Evolutionary conservation across 495 filamentous ascomycete genomes (phyloP), one percentile per base, ranked within the genome.

Genomic region (Tuber umbilicatum): DNA sequence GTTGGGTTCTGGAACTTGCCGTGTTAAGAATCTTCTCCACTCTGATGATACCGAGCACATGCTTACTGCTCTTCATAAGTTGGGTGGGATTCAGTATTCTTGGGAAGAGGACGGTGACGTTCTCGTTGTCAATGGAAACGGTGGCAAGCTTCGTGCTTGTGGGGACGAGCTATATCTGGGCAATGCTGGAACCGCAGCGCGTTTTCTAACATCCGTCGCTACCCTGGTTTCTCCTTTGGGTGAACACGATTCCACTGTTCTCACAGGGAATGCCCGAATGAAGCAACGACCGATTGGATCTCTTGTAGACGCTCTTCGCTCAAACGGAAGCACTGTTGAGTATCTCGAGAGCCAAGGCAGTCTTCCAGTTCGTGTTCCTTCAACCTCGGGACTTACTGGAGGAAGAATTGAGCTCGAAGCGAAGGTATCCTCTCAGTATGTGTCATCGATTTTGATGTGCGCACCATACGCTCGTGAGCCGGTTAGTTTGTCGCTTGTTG

Each of bases 21-120:
- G 93, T 38, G 90, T 99, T 80, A 92, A 88, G 82, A 97, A 97
- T 76, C 87, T 99, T 27, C 87, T 99, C 17, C 94, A 97, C 84
- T 98, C 95, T 3, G 95, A 97, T 81, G 95, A 99, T 82, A 97
- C 94, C 5, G 93, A 97, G 83, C 93, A 92, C 83, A 99, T 98
- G 95, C 85, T 99, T 73, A 93, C 91, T 73, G 96, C 95, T 67
- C 86, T 99, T 73, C 87, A 89, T 27, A 88, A 88, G 76, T 87
- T 98, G 41, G 90, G 92, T 60, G 95, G 92, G n/a, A 94, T 94
- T n/a, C 90, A 90, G 1, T 97, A 94, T 84, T 88, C 90, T 14
- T 98, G 94, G 94, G 96, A 97, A 84, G 91, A 97, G 50, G 92
- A 93, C 72, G 95, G 95, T 27, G 90, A 93, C 72, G 90, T 94